phyloP scores from a whole-genome alignment of 768 basidiomycete genomes.

The Tephrocybe sp. region DNA sequence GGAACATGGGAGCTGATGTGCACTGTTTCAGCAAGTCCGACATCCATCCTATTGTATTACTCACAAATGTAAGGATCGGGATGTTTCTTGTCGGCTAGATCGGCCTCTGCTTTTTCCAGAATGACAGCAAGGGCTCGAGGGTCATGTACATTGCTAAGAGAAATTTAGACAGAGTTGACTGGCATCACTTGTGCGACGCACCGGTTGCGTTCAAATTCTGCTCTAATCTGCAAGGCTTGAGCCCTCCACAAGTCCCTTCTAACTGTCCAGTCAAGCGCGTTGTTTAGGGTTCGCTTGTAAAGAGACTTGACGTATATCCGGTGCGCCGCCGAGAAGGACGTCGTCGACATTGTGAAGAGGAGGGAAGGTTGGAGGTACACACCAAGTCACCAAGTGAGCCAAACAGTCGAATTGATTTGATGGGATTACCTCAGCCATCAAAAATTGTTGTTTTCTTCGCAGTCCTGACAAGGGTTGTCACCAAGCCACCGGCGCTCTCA shows the following conservation, averaged over 20 bases:
- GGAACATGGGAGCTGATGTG: constrained; percentile 68
- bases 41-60: constrained; percentile 30
- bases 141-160: constrained; percentile 73
- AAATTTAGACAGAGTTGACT: constrained; percentile 2
- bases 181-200: constrained; percentile 32
- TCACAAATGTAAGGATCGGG: constrained; percentile 93
- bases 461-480: background rate
- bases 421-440: constrained; percentile 18
- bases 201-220: constrained; percentile 94
- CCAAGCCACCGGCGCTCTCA: constrained; percentile 27
- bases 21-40: constrained; percentile 7
- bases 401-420: constrained; percentile 6
- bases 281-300: constrained; percentile 84
- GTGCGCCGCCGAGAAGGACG: constrained; percentile 73
- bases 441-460: constrained; percentile 17
- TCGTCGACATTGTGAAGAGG: constrained; percentile 45
- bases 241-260: constrained; percentile 84
- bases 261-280: constrained; percentile 89
- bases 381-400: background rate
- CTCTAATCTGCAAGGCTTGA: constrained; percentile 83
- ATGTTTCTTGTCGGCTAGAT: constrained; percentile 65
- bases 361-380: constrained; percentile 11
- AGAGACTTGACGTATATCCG: constrained; percentile 88
- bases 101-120: constrained; percentile 77
- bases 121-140: constrained; percentile 80